These are phyloP conservation scores for Eimeria praecox DNA, from an alignment of 169 alveolate genomes.

Conservation along the genomic window DNA sequence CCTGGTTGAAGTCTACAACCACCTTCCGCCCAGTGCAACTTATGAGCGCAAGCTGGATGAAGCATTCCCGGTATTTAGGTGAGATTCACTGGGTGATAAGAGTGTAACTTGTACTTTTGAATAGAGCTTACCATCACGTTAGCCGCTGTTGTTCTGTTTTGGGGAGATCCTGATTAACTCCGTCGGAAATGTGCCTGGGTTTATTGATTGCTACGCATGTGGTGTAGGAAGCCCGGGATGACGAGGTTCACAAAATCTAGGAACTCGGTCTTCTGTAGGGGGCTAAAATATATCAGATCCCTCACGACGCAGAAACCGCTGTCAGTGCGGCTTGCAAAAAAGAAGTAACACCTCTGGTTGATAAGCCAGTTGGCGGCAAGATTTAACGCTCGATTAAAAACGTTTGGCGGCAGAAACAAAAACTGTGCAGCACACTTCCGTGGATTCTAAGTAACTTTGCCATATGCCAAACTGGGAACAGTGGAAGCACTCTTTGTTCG, in stretches of 20 bases:
- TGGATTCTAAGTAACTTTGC: neutral
- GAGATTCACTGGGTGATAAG: neutral
- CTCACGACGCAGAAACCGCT: conserved; percentile 81
- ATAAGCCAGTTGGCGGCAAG: neutral
- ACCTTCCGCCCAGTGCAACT: conserved; percentile 81
- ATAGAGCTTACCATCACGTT: too few relatives aligned
- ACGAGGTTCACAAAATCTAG: conserved; percentile 54
- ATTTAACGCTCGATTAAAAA: neutral
- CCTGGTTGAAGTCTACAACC: conserved; percentile 80
- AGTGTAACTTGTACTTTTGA: neutral
- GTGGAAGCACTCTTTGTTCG: neutral
- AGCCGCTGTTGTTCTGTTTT: neutral
- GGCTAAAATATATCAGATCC: conserved; percentile 73
- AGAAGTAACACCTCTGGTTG: conserved; percentile 38
- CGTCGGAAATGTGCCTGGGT: neutral
- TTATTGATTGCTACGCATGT: neutral
- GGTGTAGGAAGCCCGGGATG: conserved; percentile 68
- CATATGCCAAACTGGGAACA: neutral
- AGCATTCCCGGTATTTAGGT: conserved; percentile 84
- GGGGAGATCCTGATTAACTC: neutral
- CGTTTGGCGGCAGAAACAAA: neutral
- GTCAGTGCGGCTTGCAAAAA: conserved; percentile 47
- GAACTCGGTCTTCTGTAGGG: conserved; percentile 65
- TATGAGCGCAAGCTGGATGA: conserved; percentile 74
- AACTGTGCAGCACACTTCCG: neutral